Evolutionary conservation across 345 rosid species (phyloP).

Genomic region (Nephelium lappaceum): DNA sequence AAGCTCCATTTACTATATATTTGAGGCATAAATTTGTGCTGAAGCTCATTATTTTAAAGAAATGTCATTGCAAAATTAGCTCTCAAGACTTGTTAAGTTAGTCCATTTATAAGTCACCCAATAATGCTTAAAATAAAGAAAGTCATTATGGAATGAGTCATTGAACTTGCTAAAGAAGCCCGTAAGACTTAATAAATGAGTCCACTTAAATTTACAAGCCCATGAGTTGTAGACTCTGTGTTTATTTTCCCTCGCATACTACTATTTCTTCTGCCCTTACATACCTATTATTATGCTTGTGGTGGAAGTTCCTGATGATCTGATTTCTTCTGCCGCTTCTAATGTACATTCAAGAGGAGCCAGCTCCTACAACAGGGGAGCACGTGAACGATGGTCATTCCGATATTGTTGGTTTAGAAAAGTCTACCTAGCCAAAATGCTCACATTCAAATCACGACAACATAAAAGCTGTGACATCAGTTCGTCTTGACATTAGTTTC

Average conservation of each 20-base stretch:
- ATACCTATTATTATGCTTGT: slow-evolving; percentile 95
- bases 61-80: too few species aligned
- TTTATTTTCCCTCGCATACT: slow-evolving; percentile 28
- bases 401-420: slow-evolving; percentile 53
- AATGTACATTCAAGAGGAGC: slow-evolving; percentile 61
- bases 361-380: slow-evolving; percentile 44
- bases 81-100: too few species aligned
- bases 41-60: too few species aligned
- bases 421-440: slow-evolving; percentile 50
- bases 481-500: slow-evolving; percentile 92
- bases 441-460: slow-evolving; percentile 35
- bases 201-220: too few species aligned
- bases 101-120: too few species aligned
- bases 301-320: slow-evolving; percentile 92
- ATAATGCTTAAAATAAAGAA: too few species aligned
- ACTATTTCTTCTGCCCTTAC: slow-evolving; percentile 40
- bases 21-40: too few species aligned
- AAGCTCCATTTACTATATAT: too few species aligned
- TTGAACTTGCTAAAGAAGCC: too few species aligned
- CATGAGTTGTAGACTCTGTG: slow-evolving; percentile 11
- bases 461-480: slow-evolving; percentile 58
- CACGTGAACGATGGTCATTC: slow-evolving; percentile 39
- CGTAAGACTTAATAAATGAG: too few species aligned
- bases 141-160: too few species aligned
- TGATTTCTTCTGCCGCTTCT: slow-evolving; percentile 58